Evolutionary conservation across 2,329 filamentous ascomycete genomes (phyloP), one percentile per base, ranked within the genome.

Genomic region (Talaromyces pinophilus): DNA sequence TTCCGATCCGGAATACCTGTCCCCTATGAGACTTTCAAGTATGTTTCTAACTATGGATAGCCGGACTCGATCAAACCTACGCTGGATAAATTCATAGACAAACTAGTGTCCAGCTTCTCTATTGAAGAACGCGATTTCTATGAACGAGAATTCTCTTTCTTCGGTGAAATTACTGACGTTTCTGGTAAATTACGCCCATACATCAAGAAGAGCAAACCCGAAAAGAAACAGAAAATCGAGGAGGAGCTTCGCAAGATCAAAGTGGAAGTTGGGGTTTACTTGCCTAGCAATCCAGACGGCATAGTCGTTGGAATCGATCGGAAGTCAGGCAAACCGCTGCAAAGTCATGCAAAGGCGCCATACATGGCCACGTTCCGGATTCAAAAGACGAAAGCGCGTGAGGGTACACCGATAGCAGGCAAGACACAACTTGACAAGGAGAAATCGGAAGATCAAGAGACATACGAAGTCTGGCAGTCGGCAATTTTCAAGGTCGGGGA

Each of bases 401-500:
- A 57, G 40, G 80, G 81, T 67, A 67, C 64, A 38, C 48, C 68
- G 60, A 65, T 71, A 13, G 68, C 65, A 17, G 33, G 28, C 38
- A 35, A 69, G 61, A 70, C 73, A 28, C 67, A 74, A 33, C 22
- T 50, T 65, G 70, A 76, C 75, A 70, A 67, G 73, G 70, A 55
- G 72, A 69, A 69, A 75, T 19, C 50, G 61, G 46, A 62, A 72
- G 48, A 67, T 65, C 25, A 61, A 64, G 87, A 86, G 72, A 92
- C 88, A 0, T 88, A 96, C 71, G 96, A 99, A 78, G 90, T 94
- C n/a, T 98, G 95, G 96, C 95, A 99, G 78, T 96, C 93, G 1
- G 95, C 94, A 65, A 99, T 99, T 75, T 99, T 99, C 88, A 99
- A 99, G 78, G 96, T 99, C 59, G 95, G 95, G 69, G 95, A 99